Evolutionary conservation across 257 asterid genomes (phyloP), one percentile per base, ranked within the genome.

Genomic region (Leptodermis oblonga): DNA sequence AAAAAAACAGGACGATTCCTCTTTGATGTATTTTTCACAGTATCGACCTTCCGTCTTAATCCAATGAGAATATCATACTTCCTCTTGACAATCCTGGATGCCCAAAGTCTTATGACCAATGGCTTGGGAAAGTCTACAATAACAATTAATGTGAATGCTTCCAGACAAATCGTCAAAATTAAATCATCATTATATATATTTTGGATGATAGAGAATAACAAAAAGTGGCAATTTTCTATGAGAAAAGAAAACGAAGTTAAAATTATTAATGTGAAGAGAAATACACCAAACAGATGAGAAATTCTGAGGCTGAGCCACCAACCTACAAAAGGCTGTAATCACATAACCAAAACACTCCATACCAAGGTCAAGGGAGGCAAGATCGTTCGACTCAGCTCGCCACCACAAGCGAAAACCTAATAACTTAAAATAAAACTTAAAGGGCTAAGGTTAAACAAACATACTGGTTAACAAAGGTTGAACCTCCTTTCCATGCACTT

Each of bases 401-500:
- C 55, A 14, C 45, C 56, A 48, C 41, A 43, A 71, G 23, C 31
- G 8, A 61, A 20, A 36, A 36, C 22, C 0, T 6, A 33, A 28
- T n/a, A 36, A n/a, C 3, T n/a, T 52, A 30, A 54, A 55, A 49
- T 17, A 53, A n/a, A n/a, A 23, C 59, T n/a, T 30, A 66, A n/a
- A n/a, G n/a, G 46, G 25, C 33, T 67, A 13, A 34, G n/a, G 58
- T 13, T 52, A 69, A 7, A 41, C 45, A 26, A 45, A 39, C 87
- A 74, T 84, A 80, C 90, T 78, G 76, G 68, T 88, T 80, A 78
- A 87, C 87, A 48, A 88, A 80, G 78, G 76, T 76, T 62, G 90
- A 90, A 76, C 91, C 79, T 79, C 95, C 99, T 91, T 83, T 94
- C 85, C 81, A 89, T 53, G 96, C 97, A 85, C 83, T 85, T 86